These are phyloP conservation scores for Fusarium sp. DNA, from an alignment of 2,329 filamentous ascomycete genomes.

Conservation along the genomic window DNA sequence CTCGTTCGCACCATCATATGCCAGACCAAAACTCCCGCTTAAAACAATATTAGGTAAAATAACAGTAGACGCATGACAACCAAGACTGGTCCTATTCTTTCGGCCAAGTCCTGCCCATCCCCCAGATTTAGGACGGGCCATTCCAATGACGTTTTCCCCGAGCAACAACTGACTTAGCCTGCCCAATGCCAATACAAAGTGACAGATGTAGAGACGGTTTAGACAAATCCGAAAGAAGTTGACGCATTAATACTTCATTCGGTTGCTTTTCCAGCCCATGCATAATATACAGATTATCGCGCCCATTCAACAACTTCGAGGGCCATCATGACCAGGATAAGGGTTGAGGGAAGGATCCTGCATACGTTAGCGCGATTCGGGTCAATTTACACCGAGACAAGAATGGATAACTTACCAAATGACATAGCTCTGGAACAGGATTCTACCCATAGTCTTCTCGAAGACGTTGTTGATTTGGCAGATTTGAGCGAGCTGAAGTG, in stretches of 20 bases:
- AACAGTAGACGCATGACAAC: slow-evolving; percentile 1
- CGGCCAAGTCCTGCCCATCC: not conserved
- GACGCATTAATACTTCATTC: not conserved
- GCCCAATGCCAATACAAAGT: slow-evolving; percentile 24
- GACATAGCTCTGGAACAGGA: slow-evolving; percentile 90
- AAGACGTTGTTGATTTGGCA: slow-evolving; percentile 98
- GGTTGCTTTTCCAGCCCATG: slow-evolving; percentile 1
- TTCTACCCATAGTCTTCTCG: slow-evolving; percentile 91
- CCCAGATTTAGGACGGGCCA: not conserved
- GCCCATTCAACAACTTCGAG: slow-evolving; percentile 96
- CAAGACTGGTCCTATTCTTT: not conserved
- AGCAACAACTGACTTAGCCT: slow-evolving; percentile 1
- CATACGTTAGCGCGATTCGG: slow-evolving; percentile 46
- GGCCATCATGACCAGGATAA: slow-evolving; percentile 89
- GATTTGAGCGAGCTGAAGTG: slow-evolving; percentile 95
- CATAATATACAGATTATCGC: slow-evolving; percentile 36
- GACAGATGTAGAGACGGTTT: not conserved
- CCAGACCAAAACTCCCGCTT: slow-evolving; percentile 21
- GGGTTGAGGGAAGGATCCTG: slow-evolving; percentile 92
- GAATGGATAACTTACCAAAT: slow-evolving; percentile 77
- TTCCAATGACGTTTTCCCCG: not conserved
- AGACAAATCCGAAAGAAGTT: not conserved
- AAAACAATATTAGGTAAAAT: not conserved
- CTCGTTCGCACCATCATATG: not conserved
- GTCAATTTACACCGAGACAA: slow-evolving; percentile 9